Base-by-base conservation (phyloP, 163 green algal genomes). In the Chloroidium sp. region DNA sequence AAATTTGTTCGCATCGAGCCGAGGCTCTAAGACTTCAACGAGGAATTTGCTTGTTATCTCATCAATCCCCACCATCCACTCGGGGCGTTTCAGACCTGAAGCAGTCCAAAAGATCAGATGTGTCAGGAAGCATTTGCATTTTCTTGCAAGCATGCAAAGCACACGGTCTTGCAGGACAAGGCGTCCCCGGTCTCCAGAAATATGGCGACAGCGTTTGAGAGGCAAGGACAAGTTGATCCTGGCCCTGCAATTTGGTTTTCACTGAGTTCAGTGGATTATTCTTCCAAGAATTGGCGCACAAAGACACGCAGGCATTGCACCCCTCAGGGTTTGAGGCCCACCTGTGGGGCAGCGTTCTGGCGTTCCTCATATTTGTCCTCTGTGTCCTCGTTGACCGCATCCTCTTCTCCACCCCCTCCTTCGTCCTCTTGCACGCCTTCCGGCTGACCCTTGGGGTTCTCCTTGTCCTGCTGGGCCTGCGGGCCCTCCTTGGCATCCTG, bases 341-440 rank as follows among this genome's bases (percentile, higher is more conserved):
- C 82, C 82, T 86, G 68, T 3, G 82, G 82, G 10, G 86, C 78
- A 8, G 89, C 82, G 69, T 88, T 80, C 12, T 84, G 78, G 0
- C 78, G 82, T 62, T 90, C 83, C 78, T 88, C 85, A 62, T 88
- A 90, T 6, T 87, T 87, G 81, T 90, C 83, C 62, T 90, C 82
- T n/a, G 78, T 82, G 61, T 88, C 84, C 61, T 95, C 90, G 61
- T 90, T 90, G 58, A 87, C 83, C 2, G 59, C 59, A 0, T 74
- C 78, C 57, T 85, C 82, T 0, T 81, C 81, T 14, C 81, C 79
- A 4, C 84, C 13, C 2, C 13, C 67, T 8, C 75, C 59, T 14
- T 75, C 74, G 0, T 75, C 67, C 3, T 83, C 79, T 59, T 83
- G 79, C 61, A 83, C 82, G 10, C 87, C 79, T 2, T 62, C 69